Percentiles rank a stretch among this genome's conserved stretches.
phyloP scores from a whole-genome alignment of 768 basidiomycete species.

The Tephrocybe sp. region DNA sequence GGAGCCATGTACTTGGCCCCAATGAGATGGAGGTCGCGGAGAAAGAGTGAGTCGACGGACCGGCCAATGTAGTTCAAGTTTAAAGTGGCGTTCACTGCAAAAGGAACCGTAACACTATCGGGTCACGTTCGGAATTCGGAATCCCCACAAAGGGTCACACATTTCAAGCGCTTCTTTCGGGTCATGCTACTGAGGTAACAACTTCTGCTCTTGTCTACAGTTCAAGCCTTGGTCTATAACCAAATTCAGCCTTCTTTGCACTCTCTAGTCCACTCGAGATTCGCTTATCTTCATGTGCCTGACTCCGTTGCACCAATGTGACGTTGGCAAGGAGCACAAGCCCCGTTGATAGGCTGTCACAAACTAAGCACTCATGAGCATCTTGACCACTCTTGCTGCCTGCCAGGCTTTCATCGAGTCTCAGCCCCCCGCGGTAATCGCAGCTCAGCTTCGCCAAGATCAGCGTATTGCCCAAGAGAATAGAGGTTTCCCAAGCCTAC shows the following conservation, averaged over 20 bases:
- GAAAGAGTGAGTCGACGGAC: constrained; percentile 9
- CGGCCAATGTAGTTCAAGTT: constrained; percentile 1
- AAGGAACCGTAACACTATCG: constrained; percentile 16
- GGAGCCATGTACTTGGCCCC: constrained; percentile 53
- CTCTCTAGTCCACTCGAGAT: neutral
- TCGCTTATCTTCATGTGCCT: neutral
- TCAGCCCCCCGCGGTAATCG: constrained; percentile 18
- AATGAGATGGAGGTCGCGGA: constrained; percentile 13
- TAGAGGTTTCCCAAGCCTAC: constrained; percentile 17
- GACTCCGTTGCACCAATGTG: neutral
- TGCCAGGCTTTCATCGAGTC: constrained; percentile 18
- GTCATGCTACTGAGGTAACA: too few relatives aligned
- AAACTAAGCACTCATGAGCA: constrained; percentile 3
- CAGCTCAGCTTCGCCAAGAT: constrained; percentile 19
- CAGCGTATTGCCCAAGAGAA: constrained; percentile 18
- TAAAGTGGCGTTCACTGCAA: constrained; percentile 13
- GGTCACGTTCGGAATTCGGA: constrained; percentile 4
- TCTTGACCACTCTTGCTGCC: constrained; percentile 16
- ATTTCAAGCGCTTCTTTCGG: too few relatives aligned
- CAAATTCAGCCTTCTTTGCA: neutral
- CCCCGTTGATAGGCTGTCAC: neutral
- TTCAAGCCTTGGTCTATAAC: too few relatives aligned
- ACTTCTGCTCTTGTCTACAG: too few relatives aligned
- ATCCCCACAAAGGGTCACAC: too few relatives aligned
- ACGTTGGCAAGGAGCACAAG: neutral